These are phyloP conservation scores for Cladosporium sphaerospermum DNA, from an alignment of 2,329 filamentous ascomycete species.

Conservation along the genomic window DNA sequence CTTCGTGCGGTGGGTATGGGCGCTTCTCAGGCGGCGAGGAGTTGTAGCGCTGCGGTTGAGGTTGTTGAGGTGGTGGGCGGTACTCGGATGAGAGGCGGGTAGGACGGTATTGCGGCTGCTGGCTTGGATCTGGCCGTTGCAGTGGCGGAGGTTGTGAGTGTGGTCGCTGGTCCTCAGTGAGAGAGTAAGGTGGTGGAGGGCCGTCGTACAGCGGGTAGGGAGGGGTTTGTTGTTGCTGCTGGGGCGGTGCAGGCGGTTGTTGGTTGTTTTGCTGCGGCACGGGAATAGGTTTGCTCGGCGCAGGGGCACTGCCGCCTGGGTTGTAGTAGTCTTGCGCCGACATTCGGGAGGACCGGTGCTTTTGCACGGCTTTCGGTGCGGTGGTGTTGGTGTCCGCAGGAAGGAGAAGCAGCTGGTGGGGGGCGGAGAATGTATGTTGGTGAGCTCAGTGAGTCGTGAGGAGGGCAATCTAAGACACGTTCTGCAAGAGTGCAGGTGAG, in stretches of 20 bases:
- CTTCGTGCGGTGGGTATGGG: conserved; percentile 15
- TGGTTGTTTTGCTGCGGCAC: conserved; percentile 4
- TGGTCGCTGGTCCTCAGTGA: conserved; percentile 7
- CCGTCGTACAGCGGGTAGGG: conserved; percentile 15
- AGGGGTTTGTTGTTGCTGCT: conserved; percentile 3
- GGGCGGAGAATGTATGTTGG: background rate
- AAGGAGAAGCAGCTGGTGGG: background rate
- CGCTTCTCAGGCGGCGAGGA: conserved; percentile 24
- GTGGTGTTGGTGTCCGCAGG: background rate
- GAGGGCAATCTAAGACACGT: too few relatives aligned
- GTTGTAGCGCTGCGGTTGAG: conserved; percentile 20
- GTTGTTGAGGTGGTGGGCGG: conserved; percentile 9
- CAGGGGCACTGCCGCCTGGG: conserved; percentile 3
- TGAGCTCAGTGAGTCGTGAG: background rate
- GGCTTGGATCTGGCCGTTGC: background rate
- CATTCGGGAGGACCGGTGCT: conserved; percentile 1
- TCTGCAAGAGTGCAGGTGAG: too few relatives aligned
- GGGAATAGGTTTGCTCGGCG: conserved; percentile 9
- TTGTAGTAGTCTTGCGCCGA: conserved; percentile 14
- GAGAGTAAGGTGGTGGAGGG: conserved; percentile 13
- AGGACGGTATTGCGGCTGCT: conserved; percentile 2
- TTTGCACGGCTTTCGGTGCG: background rate
- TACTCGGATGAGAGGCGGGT: conserved; percentile 2
- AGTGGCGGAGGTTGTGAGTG: conserved; percentile 12
- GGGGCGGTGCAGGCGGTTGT: background rate